Evolutionary conservation across 768 basidiomycete genomes (phyloP).

Genomic region (Sporobolomyces roseus): DNA sequence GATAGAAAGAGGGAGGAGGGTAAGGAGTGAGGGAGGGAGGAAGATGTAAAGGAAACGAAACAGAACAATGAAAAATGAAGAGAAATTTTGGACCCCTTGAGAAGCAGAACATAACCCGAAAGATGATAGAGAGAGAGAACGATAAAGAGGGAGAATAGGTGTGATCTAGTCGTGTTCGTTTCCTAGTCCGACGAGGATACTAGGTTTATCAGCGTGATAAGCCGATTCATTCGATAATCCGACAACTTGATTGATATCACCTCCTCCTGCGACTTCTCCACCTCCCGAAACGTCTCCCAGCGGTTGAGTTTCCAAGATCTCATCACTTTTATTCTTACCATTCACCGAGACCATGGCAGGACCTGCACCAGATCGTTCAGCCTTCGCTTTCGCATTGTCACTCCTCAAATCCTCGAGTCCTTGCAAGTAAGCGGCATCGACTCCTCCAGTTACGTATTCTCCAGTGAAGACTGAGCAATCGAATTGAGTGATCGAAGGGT

Average conservation of each 20-base stretch:
- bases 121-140: neutral
- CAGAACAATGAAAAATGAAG: too few species aligned
- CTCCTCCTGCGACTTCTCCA: slow-evolving; percentile 35
- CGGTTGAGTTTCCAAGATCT: slow-evolving; percentile 19
- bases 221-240: slow-evolving; percentile 22
- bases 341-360: slow-evolving; percentile 19
- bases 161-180: slow-evolving; percentile 19
- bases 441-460: slow-evolving; percentile 90
- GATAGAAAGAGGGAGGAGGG: too few species aligned
- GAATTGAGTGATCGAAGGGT: slow-evolving; percentile 68
- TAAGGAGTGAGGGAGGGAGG: too few species aligned
- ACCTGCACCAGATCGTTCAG: neutral
- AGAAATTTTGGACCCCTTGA: too few species aligned
- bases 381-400: slow-evolving; percentile 70
- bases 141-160: neutral
- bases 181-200: slow-evolving; percentile 14
- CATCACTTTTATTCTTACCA: slow-evolving; percentile 5
- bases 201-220: neutral
- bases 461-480: slow-evolving; percentile 99
- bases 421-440: slow-evolving; percentile 74
- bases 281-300: slow-evolving; percentile 27
- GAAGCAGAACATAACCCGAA: too few species aligned
- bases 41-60: too few species aligned
- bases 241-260: slow-evolving; percentile 25
- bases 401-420: slow-evolving; percentile 71